These are phyloP conservation scores for Cryptosporidium tyzzeri DNA, from an alignment of 169 alveolate species.

Conservation along the genomic window DNA sequence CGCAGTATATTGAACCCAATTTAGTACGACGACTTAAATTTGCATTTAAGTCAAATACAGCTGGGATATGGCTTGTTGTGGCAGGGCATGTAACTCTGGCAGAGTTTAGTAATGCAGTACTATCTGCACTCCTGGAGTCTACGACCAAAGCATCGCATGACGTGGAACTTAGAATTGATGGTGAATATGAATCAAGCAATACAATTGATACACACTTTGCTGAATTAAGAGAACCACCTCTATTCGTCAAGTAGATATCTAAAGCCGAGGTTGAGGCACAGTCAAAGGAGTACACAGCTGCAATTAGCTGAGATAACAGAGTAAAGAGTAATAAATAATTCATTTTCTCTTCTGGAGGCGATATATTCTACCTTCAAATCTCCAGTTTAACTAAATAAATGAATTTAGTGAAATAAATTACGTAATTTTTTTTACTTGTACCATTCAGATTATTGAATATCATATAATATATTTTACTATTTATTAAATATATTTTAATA, in stretches of 20 bases:
- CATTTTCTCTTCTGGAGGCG: slow-evolving; percentile 2
- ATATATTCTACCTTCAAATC: neutral
- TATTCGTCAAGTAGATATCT: neutral
- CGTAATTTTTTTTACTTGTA: too few species aligned
- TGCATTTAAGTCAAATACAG: neutral
- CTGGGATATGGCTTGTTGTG: neutral
- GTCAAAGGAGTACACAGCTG: slow-evolving; percentile 21
- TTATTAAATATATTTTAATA: too few species aligned
- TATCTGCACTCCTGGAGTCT: slow-evolving; percentile 4
- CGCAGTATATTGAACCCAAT: slow-evolving; percentile 42
- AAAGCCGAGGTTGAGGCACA: neutral
- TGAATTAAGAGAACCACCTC: slow-evolving; percentile 50
- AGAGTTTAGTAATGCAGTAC: neutral
- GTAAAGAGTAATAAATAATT: slow-evolving; percentile 7
- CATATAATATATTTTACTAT: too few species aligned
- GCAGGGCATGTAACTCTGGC: slow-evolving; percentile 52
- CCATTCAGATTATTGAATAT: too few species aligned
- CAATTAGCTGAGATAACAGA: neutral
- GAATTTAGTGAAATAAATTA: too few species aligned
- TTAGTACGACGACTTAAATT: neutral
- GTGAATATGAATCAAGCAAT: neutral
- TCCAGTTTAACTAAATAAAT: neutral
- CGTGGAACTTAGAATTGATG: slow-evolving; percentile 1
- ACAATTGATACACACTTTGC: slow-evolving; percentile 49
- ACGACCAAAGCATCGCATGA: slow-evolving; percentile 56